Evolutionary conservation across 1,284 basidiomycete species (phyloP).

Genomic region (Marasmius oreades): DNA sequence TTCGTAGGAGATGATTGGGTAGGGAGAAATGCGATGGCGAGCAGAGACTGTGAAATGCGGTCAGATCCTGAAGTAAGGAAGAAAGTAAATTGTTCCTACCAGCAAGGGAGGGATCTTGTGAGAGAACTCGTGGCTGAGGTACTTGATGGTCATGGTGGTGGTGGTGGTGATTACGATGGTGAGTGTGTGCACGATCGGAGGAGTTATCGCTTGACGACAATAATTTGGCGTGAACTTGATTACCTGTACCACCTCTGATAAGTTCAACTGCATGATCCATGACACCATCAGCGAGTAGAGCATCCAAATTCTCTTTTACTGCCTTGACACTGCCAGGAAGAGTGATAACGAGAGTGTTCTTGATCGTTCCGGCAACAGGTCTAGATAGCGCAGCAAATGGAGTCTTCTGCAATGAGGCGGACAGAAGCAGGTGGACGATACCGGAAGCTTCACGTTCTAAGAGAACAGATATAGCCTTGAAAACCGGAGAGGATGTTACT

Average conservation of each 20-base stretch:
- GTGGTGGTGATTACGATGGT: slow-evolving; percentile 37
- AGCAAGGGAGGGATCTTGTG: slow-evolving; percentile 64
- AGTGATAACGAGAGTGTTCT: slow-evolving; percentile 67
- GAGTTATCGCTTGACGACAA: slow-evolving; percentile 24
- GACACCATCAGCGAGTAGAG: slow-evolving; percentile 55
- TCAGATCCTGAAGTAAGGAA: slow-evolving; percentile 25
- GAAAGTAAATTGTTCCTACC: slow-evolving; percentile 39
- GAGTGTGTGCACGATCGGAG: slow-evolving; percentile 24
- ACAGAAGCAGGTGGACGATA: slow-evolving; percentile 73
- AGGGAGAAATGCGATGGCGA: slow-evolving; percentile 74
- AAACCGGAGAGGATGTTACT: neutral
- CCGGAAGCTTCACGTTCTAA: slow-evolving; percentile 76
- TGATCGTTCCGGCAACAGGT: slow-evolving; percentile 73
- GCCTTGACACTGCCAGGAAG: slow-evolving; percentile 86
- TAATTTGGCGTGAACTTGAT: slow-evolving; percentile 48
- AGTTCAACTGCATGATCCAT: slow-evolving; percentile 75
- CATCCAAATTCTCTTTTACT: slow-evolving; percentile 73
- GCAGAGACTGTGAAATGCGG: slow-evolving; percentile 47
- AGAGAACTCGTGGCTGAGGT: slow-evolving; percentile 55
- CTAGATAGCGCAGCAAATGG: slow-evolving; percentile 80
- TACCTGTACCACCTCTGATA: slow-evolving; percentile 66
- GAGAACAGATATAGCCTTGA: slow-evolving; percentile 66
- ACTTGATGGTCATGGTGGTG: slow-evolving; percentile 40
- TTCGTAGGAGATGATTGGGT: slow-evolving; percentile 65
- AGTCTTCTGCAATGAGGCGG: slow-evolving; percentile 68